These are phyloP conservation scores for Hypoxylon perforatum DNA, from an alignment of 495 filamentous ascomycete species.

Conservation along the genomic window DNA sequence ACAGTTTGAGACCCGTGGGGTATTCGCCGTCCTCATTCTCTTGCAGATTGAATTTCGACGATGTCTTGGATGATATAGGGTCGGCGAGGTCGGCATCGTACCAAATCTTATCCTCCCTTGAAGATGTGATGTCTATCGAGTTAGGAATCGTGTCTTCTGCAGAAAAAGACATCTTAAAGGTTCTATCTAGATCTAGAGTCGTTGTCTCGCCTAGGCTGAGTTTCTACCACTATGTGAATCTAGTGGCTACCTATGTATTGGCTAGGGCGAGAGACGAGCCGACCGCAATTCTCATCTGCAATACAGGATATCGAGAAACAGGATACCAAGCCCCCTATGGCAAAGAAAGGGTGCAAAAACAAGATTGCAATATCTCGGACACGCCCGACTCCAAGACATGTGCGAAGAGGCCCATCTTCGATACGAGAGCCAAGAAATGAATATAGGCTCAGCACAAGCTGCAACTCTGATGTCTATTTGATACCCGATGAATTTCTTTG, in stretches of 20 bases:
- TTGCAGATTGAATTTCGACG: slow-evolving; percentile 11
- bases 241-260: no score
- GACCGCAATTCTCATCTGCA: no score
- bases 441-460: slow-evolving; percentile 34
- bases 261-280: neutral
- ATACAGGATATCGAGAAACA: no score
- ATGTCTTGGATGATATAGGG: neutral
- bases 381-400: no score
- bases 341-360: no score
- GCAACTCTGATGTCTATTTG: slow-evolving; percentile 10
- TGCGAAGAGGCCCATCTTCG: neutral
- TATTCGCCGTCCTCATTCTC: slow-evolving; percentile 48
- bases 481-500: slow-evolving; percentile 2
- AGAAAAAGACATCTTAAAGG: slow-evolving; percentile 16
- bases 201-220: neutral
- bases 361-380: no score
- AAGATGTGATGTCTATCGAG: slow-evolving; percentile 14
- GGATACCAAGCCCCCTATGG: no score
- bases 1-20: slow-evolving; percentile 58
- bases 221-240: neutral
- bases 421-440: slow-evolving; percentile 2
- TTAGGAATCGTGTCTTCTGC: slow-evolving; percentile 14
- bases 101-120: slow-evolving; percentile 28
- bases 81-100: slow-evolving; percentile 22
- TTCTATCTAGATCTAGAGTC: neutral